Base-by-base conservation (phyloP, 441 rosid genomes). In the Omphalea diandra region DNA sequence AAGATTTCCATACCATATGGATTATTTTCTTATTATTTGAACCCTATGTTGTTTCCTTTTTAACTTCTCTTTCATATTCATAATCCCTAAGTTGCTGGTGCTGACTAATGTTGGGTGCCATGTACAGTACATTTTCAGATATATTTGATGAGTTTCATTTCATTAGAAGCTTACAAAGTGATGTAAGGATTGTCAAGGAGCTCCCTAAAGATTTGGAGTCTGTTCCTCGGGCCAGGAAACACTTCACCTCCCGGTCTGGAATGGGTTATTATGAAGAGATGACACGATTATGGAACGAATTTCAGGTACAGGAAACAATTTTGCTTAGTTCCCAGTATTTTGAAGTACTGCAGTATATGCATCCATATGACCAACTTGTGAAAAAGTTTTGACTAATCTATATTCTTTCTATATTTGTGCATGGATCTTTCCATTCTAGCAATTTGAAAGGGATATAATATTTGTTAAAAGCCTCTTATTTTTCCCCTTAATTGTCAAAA, bases 201-300 rank as follows among this genome's bases (percentile, higher is more conserved):
- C 97, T 95, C 2, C 99, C 97, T 3, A 81, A 80, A 80, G 88
- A 86, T 69, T 73, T 95, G 78, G 93, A 83, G 65, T 79, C 86
- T 69, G 52, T 83, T 61, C 97, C 95, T 70, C 87, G 86, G 66
- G 98, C 97, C 4, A 80, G 98, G 80, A 93, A 90, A 80, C 99
- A 95, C 80, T 95, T 95, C 68, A 81, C 89, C 65, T 87, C 95
- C 18, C 93, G 99, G 99, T 73, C 95, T 68, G 56, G 89, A 63
- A 65, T 89, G 26, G 88, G 90, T 68, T 95, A 95, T 78, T 95
- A 90, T 65, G 86, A 88, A 86, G 96, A 89, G 69, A 84, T 89
- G 96, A 77, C 83, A 41, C 84, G 79, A 38, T 73, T 90, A 46
- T 95, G 91, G 90, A 81, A 84, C 66, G 91, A 93, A 52, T 79